A percentile compares a stretch with the other conserved stretches of the same genome.
phyloP scores from a whole-genome alignment of 2,329 filamentous ascomycete genomes.

The Pyricularia sp. region DNA sequence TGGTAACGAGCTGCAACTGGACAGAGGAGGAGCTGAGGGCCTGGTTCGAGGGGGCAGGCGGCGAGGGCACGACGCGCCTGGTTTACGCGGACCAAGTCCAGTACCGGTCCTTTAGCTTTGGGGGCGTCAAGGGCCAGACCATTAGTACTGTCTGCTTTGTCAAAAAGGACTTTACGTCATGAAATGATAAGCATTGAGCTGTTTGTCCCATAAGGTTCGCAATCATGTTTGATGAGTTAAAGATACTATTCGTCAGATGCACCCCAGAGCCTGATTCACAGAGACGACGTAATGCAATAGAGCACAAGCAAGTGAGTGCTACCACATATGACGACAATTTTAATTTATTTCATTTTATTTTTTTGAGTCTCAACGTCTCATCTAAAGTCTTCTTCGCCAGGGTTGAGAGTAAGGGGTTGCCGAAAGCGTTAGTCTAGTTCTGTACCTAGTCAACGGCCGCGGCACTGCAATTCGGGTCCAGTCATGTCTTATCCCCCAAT shows the following conservation, averaged over 20 bases:
- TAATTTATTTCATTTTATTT: not conserved
- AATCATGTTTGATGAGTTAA: not conserved
- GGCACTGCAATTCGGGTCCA: not conserved
- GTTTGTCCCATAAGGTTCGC: too few relatives aligned
- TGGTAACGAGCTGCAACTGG: constrained; percentile 98
- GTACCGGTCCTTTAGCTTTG: constrained; percentile 84
- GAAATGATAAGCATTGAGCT: not conserved
- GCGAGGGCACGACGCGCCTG: constrained; percentile 29
- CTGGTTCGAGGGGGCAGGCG: constrained; percentile 57
- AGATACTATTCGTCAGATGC: too few relatives aligned
- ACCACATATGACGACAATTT: not conserved
- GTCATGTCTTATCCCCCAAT: not conserved
- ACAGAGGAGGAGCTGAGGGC: constrained; percentile 73
- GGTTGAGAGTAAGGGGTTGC: not conserved
- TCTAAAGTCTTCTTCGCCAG: not conserved
- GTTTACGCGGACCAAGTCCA: constrained; percentile 58
- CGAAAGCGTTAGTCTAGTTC: not conserved
- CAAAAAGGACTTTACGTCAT: constrained; percentile 18
- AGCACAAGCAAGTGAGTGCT: too few relatives aligned
- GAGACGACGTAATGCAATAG: not conserved
- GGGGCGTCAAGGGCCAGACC: constrained; percentile 77
- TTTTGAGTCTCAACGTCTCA: not conserved
- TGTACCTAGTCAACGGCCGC: not conserved
- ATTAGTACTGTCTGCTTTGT: constrained; percentile 81
- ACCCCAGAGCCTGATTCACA: not conserved